Evolutionary conservation across 1,139 yeast genomes (phyloP).

Genomic region (Hyphopichia buzzinii): DNA sequence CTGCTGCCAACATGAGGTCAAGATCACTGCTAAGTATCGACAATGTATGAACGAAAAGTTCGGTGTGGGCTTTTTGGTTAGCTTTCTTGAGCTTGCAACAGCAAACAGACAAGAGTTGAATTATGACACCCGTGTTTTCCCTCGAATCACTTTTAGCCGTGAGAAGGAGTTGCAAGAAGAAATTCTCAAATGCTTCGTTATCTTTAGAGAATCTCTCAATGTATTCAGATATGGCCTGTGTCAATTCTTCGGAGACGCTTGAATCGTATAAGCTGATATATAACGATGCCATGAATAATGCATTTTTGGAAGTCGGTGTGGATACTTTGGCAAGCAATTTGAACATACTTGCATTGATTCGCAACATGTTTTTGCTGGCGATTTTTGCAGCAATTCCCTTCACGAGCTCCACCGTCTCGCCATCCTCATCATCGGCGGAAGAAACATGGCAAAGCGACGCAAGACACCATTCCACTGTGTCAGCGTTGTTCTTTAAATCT

Average conservation of each 20-base stretch:
- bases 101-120: conserved; percentile 7
- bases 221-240: conserved; percentile 12
- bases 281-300: conserved; percentile 16
- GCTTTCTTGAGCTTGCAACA: conserved; percentile 7
- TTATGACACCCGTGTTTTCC: conserved; percentile 6
- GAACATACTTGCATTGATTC: conserved; percentile 23
- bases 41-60: conserved; percentile 11
- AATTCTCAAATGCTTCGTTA: conserved; percentile 8
- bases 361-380: conserved; percentile 2
- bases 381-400: conserved; percentile 8
- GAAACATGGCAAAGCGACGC: conserved; percentile 4
- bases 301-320: conserved; percentile 8
- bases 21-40: conserved; percentile 1
- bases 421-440: not conserved
- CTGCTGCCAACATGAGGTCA: not conserved
- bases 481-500: not conserved
- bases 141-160: conserved; percentile 8
- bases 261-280: conserved; percentile 16
- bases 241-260: conserved; percentile 4
- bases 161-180: conserved; percentile 9
- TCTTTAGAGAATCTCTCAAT: conserved; percentile 10
- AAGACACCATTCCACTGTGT: conserved; percentile 7
- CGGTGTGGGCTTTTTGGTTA: conserved; percentile 6
- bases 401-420: conserved; percentile 4
- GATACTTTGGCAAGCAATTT: conserved; percentile 21